Conservation (phyloP, 169 alveolate species). For the Perkinsus olseni region DNA sequence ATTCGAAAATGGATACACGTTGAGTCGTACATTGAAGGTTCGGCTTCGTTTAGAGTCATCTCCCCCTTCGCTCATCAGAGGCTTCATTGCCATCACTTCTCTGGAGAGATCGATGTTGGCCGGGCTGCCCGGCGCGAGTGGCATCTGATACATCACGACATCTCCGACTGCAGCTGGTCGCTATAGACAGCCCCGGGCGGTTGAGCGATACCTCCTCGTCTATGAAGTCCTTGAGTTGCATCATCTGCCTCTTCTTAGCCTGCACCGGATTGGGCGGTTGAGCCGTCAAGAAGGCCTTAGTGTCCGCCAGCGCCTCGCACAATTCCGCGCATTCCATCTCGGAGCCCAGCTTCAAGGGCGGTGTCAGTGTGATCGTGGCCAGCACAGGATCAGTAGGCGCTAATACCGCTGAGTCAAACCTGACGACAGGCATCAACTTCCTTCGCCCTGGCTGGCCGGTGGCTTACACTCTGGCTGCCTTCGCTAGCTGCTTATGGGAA, state of each 20-base stretch:
- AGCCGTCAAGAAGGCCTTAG: neutral
- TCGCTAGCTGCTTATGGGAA: neutral
- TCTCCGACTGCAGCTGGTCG: neutral
- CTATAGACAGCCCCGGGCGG: neutral
- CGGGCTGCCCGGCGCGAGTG: neutral
- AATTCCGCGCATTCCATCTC: neutral
- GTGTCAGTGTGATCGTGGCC: neutral
- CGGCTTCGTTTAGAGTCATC: neutral
- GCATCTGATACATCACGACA: neutral
- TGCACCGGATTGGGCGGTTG: neutral
- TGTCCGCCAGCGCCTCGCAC: neutral
- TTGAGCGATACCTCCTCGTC: neutral
- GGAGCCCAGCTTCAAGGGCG: neutral
- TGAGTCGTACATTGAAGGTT: neutral
- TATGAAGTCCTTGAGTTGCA: neutral
- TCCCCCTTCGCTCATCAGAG: neutral
- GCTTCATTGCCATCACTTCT: neutral
- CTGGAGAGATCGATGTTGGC: neutral
- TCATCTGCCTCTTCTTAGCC: neutral
- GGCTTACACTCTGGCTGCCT: neutral
- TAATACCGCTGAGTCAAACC: neutral
- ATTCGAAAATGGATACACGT: neutral
- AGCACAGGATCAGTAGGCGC: neutral
- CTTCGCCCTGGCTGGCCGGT: neutral
- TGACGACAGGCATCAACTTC: neutral